These are phyloP conservation scores for Nannochloris sp. DNA, from an alignment of 139 green algal species.

Conservation along the genomic window DNA sequence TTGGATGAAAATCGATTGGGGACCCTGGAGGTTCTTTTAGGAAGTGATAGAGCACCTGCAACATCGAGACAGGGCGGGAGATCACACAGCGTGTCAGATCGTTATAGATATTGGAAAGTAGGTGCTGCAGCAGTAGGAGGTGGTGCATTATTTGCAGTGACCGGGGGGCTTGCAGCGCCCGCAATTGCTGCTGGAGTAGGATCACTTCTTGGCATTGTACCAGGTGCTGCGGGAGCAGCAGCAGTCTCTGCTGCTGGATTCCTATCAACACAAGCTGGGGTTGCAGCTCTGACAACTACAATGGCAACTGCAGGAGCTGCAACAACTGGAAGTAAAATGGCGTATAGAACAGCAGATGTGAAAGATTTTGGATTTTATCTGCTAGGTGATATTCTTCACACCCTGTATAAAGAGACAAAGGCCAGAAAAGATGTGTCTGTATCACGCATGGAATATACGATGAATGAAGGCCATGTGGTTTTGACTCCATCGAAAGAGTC, in stretches of 20 bases:
- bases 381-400: slow-evolving; percentile 16
- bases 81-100: not conserved
- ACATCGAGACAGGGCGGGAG: not conserved
- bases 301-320: slow-evolving; percentile 34
- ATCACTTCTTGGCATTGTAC: slow-evolving; percentile 41
- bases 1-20: slow-evolving; percentile 51
- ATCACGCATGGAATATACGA: too few species aligned
- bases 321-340: slow-evolving; percentile 29
- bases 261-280: slow-evolving; percentile 38
- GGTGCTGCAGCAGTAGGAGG: slow-evolving; percentile 52
- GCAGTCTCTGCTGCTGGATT: slow-evolving; percentile 40
- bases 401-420: not conserved
- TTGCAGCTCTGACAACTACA: slow-evolving; percentile 41
- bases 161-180: slow-evolving; percentile 68
- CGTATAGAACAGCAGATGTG: slow-evolving; percentile 42
- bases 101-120: slow-evolving; percentile 30
- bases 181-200: slow-evolving; percentile 68
- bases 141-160: slow-evolving; percentile 68
- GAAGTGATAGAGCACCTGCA: slow-evolving; percentile 20
- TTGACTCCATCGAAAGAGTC: not conserved
- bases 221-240: slow-evolving; percentile 35
- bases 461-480: too few species aligned
- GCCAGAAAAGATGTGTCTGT: not conserved
- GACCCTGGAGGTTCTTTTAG: slow-evolving; percentile 43
- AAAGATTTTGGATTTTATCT: slow-evolving; percentile 67